Percentiles rank a stretch among this genome's conserved stretches.
Evolutionary conservation across 2,329 filamentous ascomycete species (phyloP).

Genomic region (Exophiala bonariae): DNA sequence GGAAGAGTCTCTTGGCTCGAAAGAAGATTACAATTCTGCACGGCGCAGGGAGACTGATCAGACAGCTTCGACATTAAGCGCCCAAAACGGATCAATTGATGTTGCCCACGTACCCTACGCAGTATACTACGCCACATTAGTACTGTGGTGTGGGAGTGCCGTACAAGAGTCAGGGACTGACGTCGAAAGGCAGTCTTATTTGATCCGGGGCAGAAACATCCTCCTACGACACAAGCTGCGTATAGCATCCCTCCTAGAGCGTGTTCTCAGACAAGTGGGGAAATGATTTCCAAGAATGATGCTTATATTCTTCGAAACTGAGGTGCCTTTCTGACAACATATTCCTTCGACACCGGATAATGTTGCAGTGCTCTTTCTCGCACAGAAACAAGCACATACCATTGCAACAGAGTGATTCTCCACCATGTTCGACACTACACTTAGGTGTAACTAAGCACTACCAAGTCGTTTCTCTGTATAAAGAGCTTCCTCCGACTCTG

Average conservation of each 20-base stretch:
- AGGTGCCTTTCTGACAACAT: too few species aligned
- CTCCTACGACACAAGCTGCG: slow-evolving; percentile 14
- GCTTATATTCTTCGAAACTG: too few species aligned
- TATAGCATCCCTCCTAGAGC: slow-evolving; percentile 15
- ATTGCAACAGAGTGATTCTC: too few species aligned
- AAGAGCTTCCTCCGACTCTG: not conserved
- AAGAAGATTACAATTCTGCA: too few species aligned
- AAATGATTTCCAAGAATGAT: too few species aligned
- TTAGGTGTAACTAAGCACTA: too few species aligned
- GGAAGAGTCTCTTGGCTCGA: not conserved
- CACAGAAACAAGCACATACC: too few species aligned
- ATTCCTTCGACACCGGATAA: too few species aligned
- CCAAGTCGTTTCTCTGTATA: not conserved
- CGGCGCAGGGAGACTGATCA: not conserved
- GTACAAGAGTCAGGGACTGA: not conserved
- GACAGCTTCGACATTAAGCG: not conserved
- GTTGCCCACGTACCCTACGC: not conserved
- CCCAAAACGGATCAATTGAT: not conserved
- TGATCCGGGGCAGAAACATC: slow-evolving; percentile 13
- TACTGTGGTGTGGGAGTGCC: not conserved
- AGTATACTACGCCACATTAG: not conserved
- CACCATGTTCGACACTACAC: too few species aligned
- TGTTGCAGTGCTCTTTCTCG: too few species aligned
- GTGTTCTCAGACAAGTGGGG: slow-evolving; percentile 1
- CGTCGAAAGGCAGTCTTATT: not conserved